Evolutionary conservation across 2,329 filamentous ascomycete species (phyloP).

Genomic region (Apiospora phragmitis): DNA sequence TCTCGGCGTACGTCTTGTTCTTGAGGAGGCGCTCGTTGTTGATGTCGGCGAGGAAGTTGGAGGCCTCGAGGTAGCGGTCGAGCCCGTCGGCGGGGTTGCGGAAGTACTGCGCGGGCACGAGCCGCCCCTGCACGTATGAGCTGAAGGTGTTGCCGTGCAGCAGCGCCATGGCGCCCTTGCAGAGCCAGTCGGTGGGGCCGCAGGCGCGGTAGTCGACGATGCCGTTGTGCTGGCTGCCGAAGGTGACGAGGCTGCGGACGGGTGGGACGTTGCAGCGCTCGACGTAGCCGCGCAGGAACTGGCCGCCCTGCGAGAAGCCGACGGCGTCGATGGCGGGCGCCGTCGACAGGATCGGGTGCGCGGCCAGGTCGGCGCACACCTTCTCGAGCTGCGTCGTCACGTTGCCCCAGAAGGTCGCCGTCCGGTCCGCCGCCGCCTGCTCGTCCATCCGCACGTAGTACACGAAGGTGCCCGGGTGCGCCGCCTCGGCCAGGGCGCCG

Average conservation of each 20-base stretch:
- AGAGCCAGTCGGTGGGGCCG: conserved; percentile 71
- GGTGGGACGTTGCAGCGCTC: conserved; percentile 81
- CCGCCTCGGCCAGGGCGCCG: conserved; percentile 67
- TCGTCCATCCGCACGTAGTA: conserved; percentile 75
- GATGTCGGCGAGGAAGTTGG: conserved; percentile 90
- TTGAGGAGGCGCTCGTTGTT: conserved; percentile 86
- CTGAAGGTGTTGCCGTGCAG: conserved; percentile 82
- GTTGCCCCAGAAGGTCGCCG: conserved; percentile 89
- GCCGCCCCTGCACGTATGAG: conserved; percentile 69
- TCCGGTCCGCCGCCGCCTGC: conserved; percentile 68
- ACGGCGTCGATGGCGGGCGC: conserved; percentile 86
- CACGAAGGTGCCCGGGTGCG: conserved; percentile 81
- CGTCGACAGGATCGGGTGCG: conserved; percentile 76
- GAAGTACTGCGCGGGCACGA: conserved; percentile 96
- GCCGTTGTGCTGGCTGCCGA: conserved; percentile 89
- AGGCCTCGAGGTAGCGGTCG: conserved; percentile 73
- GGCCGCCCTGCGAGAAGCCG: conserved; percentile 93
- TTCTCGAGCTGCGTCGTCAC: conserved; percentile 73
- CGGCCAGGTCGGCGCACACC: conserved; percentile 76
- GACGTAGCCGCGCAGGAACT: conserved; percentile 90
- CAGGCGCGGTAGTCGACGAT: conserved; percentile 83
- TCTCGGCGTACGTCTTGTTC: conserved; percentile 71
- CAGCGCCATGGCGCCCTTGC: conserved; percentile 75
- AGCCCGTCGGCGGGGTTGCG: conserved; percentile 69
- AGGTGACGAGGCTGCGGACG: conserved; percentile 79